Evolutionary conservation across 192 early-diverging fungal species (phyloP).

Genomic region (Lunasporangiospora selenospora): DNA sequence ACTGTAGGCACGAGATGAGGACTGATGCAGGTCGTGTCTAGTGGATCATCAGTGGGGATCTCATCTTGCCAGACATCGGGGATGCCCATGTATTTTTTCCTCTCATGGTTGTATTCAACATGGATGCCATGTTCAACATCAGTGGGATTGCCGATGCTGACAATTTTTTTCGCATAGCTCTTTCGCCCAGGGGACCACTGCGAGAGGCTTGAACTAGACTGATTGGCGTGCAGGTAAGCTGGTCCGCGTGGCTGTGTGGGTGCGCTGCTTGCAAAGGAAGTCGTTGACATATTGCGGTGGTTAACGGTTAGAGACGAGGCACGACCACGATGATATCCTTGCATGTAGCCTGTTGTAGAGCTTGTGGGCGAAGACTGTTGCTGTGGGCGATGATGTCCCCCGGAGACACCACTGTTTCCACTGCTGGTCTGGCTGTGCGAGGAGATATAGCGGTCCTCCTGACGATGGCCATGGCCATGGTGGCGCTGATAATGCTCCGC

Average conservation of each 20-base stretch:
- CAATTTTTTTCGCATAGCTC: conserved; percentile 48
- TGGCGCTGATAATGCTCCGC: conserved; percentile 14
- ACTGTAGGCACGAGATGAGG: conserved; percentile 59
- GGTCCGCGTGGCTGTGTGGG: conserved; percentile 23
- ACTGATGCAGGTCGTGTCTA: conserved; percentile 60
- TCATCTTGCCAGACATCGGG: conserved; percentile 64
- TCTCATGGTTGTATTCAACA: conserved; percentile 58
- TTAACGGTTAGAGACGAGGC: conserved; percentile 36
- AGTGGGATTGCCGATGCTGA: conserved; percentile 61
- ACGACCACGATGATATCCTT: conserved; percentile 21
- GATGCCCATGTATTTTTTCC: conserved; percentile 62
- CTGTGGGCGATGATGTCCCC: conserved; percentile 1
- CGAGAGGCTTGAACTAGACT: conserved; percentile 27
- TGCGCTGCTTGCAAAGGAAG: conserved; percentile 35
- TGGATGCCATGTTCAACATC: conserved; percentile 64
- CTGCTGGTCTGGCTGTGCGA: conserved; percentile 3
- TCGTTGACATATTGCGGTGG: conserved; percentile 32
- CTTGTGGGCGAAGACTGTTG: conserved; percentile 21
- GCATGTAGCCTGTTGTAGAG: conserved; percentile 36
- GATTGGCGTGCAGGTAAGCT: conserved; percentile 38
- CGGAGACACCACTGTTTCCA: background rate
- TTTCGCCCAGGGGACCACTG: conserved; percentile 45
- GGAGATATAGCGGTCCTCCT: conserved; percentile 35
- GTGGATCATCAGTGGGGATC: conserved; percentile 58
- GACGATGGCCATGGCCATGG: conserved; percentile 20